Base-by-base conservation (phyloP, 345 rosid species). In the Eucalyptus polyanthemos region DNA sequence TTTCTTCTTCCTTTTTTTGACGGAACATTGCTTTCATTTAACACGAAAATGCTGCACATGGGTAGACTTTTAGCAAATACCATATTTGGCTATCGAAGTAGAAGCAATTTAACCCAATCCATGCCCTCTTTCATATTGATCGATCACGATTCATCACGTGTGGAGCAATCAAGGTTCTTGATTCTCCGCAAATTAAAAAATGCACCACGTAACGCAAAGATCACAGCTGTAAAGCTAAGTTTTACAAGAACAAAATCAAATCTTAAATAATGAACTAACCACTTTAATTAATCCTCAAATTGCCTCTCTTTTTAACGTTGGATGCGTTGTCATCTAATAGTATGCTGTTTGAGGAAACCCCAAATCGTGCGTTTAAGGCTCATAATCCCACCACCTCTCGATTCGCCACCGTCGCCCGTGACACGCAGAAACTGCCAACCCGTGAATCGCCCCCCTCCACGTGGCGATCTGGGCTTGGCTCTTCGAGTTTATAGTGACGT, bases 381-480 rank as follows among this genome's bases (percentile, higher is more conserved):
- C 81, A 9, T 69, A 34, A 69, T 34, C 24, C 44, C 81, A 69
- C 44, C 81, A 22, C 62, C 62, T 34, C 25, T 34, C 24, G 81
- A 34, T 69, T 87, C 60, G 86, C 60, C 85, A 50, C 44, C 85
- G 87, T 49, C 89, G 22, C 94, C 94, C 95, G 96, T 93, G 96
- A 94, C 91, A 86, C 91, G 29, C 90, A 86, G 50, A 87, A 94
- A 80, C 88, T 67, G 51, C 91, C 89, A 90, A 89, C 96, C 96
- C 96, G 95, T 95, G 96, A 95, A 90, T 89, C 91, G 87, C 67
- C n/a, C n/a, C n/a, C 17, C 9, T 90, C 92, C 95, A 95, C 95
- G 95, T 93, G 95, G 90, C 94, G 9, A 19, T 16, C 87, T 69
- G 25, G 42, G 24, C 81, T 69, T 69, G 81, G 44, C 11, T 69